These are phyloP conservation scores for Bombardia bombarda DNA, from an alignment of 495 filamentous ascomycete genomes.

Conservation along the genomic window DNA sequence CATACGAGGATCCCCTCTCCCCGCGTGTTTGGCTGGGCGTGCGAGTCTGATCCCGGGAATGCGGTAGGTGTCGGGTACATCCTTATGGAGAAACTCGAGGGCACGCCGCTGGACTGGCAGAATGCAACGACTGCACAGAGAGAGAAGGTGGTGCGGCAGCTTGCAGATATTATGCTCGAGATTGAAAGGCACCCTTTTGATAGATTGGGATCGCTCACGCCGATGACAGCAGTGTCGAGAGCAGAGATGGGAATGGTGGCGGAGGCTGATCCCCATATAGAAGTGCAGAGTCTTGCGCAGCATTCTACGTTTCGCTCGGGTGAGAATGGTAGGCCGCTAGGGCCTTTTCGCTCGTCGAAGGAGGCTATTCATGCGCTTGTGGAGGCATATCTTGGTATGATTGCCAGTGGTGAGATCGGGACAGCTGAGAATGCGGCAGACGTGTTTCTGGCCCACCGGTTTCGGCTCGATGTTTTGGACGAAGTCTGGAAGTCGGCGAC, in stretches of 20 bases:
- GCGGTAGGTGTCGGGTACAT: slow-evolving; percentile 1
- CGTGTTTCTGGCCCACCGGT: slow-evolving; percentile 4
- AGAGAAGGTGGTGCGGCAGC: slow-evolving; percentile 1
- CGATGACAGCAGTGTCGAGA: neutral
- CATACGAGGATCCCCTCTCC: slow-evolving; percentile 1
- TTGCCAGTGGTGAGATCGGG: slow-evolving; percentile 1
- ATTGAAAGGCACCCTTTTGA: slow-evolving; percentile 1
- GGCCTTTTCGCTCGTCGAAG: neutral
- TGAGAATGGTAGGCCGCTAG: neutral
- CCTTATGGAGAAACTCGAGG: slow-evolving; percentile 3
- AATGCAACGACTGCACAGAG: neutral
- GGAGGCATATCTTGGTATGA: neutral
- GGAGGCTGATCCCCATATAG: too few species aligned
- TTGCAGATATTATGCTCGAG: slow-evolving; percentile 2
- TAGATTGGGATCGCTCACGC: neutral
- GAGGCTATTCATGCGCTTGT: neutral
- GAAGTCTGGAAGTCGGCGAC: neutral
- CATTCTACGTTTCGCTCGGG: neutral
- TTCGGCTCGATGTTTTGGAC: slow-evolving; percentile 1
- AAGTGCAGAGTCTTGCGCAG: neutral
- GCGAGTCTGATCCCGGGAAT: slow-evolving; percentile 2
- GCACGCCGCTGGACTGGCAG: slow-evolving; percentile 4
- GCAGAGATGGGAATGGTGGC: too few species aligned
- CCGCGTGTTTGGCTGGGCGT: slow-evolving; percentile 2
- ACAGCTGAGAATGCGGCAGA: neutral